phyloP scores from a whole-genome alignment of 768 basidiomycete species.

The Paxillus rubicundulus region DNA sequence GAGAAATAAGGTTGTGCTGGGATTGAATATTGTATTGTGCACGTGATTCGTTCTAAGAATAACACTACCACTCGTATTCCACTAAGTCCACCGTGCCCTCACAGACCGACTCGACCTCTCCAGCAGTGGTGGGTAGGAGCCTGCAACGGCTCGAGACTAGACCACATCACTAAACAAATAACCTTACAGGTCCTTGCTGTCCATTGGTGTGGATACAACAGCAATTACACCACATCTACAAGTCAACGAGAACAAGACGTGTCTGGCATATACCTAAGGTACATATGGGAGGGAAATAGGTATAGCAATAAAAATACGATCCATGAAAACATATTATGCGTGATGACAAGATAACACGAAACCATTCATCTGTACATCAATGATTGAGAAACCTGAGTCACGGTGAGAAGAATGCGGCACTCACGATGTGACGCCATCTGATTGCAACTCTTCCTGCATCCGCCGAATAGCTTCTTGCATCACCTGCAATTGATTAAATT shows the following conservation, averaged over 20 bases:
- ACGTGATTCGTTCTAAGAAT: no score
- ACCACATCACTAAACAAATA: no score
- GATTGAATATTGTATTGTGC: no score
- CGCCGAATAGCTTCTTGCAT: conserved; percentile 36
- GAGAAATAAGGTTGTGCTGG: no score
- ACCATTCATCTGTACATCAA: conserved; percentile 4
- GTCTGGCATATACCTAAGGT: neutral
- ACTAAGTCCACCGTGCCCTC: no score
- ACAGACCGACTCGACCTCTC: no score
- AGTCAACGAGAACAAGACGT: neutral
- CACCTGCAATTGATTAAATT: conserved; percentile 19
- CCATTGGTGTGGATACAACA: no score
- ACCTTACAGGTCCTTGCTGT: no score
- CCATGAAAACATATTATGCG: neutral
- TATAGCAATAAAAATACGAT: conserved; percentile 20
- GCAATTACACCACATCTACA: neutral
- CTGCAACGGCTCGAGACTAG: no score
- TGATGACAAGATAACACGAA: neutral
- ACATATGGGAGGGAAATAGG: conserved; percentile 10
- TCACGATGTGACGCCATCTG: conserved; percentile 18
- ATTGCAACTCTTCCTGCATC: conserved; percentile 33
- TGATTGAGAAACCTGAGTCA: neutral
- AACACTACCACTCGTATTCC: no score
- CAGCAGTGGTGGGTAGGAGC: no score
- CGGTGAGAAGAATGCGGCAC: neutral